Evolutionary conservation across 2,329 filamentous ascomycete genomes (phyloP).

Genomic region (Fusarium sp.): DNA sequence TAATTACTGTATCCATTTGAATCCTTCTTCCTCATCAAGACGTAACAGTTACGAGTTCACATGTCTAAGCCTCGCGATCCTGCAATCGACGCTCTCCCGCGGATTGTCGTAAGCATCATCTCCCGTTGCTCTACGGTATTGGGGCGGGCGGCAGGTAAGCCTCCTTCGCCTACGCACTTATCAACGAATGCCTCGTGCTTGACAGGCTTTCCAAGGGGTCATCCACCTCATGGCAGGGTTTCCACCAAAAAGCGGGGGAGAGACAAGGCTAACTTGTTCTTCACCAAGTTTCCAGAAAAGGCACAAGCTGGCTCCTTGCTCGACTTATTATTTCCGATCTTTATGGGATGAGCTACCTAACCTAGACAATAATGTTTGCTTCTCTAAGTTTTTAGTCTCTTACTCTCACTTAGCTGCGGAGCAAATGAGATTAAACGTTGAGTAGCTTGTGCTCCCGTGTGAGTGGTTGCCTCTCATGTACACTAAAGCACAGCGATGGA

Average conservation of each 20-base stretch:
- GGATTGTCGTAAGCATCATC: constrained; percentile 11
- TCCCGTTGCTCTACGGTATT: neutral
- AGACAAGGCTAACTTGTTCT: constrained; percentile 11
- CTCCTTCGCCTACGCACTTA: constrained; percentile 24
- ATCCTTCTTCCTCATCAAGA: neutral
- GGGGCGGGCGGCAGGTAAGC: constrained; percentile 17
- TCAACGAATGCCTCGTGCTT: constrained; percentile 22
- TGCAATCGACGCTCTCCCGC: neutral
- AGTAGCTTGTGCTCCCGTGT: neutral
- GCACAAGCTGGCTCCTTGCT: constrained; percentile 3
- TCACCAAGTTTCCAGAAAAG: constrained; percentile 33
- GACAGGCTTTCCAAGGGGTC: constrained; percentile 11
- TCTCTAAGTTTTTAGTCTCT: constrained; percentile 2
- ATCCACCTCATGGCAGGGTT: constrained; percentile 16
- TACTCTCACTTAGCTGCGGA: neutral
- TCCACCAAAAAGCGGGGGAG: constrained; percentile 29
- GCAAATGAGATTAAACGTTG: constrained; percentile 11
- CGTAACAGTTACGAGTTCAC: constrained; percentile 15
- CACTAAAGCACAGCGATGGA: constrained; percentile 18
- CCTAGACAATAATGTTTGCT: constrained; percentile 8
- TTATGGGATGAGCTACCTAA: neutral
- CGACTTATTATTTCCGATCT: constrained; percentile 12
- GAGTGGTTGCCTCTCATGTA: constrained; percentile 11
- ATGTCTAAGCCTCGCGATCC: constrained; percentile 17
- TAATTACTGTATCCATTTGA: neutral